Evolutionary conservation across 2,329 filamentous ascomycete genomes (phyloP).

Genomic region (Pyricularia grisea): DNA sequence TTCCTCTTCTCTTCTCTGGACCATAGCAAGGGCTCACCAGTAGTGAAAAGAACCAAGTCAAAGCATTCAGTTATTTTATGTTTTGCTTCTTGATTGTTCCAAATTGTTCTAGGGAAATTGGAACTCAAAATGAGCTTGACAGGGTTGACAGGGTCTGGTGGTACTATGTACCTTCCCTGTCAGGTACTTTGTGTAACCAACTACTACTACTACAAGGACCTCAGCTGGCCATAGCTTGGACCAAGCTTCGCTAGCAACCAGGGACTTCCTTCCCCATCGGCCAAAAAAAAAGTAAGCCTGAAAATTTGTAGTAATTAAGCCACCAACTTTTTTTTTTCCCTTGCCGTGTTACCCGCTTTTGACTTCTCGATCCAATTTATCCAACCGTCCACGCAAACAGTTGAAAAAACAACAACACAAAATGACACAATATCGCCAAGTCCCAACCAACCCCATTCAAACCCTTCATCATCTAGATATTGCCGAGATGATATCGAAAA

Average conservation of each 20-base stretch:
- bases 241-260: too few relatives aligned
- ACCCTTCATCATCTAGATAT: background rate
- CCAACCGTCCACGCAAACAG: background rate
- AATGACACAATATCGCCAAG: background rate
- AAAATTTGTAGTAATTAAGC: background rate
- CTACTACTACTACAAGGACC: too few relatives aligned
- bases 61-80: too few relatives aligned
- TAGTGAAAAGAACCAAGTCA: too few relatives aligned
- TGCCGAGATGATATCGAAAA: background rate
- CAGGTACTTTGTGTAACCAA: background rate
- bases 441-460: background rate
- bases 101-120: too few relatives aligned
- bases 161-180: too few relatives aligned
- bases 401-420: background rate
- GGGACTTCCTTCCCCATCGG: too few relatives aligned
- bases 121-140: too few relatives aligned
- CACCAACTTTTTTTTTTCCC: background rate
- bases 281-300: background rate
- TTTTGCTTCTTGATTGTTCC: too few relatives aligned
- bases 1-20: too few relatives aligned
- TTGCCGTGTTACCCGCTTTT: background rate
- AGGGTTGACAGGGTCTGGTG: too few relatives aligned
- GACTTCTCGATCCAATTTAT: background rate
- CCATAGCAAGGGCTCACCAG: too few relatives aligned
- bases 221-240: background rate